These are phyloP conservation scores for Cicer cuneatum DNA, from an alignment of 306 rosid genomes.

Conservation along the genomic window DNA sequence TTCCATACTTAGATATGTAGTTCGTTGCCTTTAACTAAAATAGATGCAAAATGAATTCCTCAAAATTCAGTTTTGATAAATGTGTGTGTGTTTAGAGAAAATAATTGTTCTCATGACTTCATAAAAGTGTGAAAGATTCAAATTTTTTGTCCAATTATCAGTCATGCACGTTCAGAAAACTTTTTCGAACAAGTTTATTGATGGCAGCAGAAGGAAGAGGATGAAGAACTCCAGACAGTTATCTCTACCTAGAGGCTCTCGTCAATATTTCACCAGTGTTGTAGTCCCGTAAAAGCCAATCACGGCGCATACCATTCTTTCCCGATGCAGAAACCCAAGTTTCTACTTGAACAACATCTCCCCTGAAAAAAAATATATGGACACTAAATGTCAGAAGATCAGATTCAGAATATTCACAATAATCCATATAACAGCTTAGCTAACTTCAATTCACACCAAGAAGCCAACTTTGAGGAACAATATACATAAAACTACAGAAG, in stretches of 20 bases:
- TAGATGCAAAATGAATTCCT: constrained; percentile 14
- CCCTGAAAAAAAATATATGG: constrained; percentile 64
- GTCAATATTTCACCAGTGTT: constrained; percentile 80
- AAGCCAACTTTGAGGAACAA: constrained; percentile 10
- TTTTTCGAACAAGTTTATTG: constrained; percentile 31
- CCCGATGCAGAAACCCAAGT: constrained; percentile 95
- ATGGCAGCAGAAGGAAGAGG: constrained; percentile 27
- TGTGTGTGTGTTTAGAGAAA: neutral
- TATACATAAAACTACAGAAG: constrained; percentile 3
- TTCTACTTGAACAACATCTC: constrained; percentile 95
- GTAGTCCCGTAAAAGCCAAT: constrained; percentile 85
- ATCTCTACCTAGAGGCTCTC: constrained; percentile 86
- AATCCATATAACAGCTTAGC: constrained; percentile 22
- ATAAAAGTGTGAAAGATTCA: constrained; percentile 10
- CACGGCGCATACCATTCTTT: constrained; percentile 98
- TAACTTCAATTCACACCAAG: constrained; percentile 32
- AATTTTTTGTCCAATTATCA: constrained; percentile 10
- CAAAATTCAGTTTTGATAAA: constrained; percentile 7
- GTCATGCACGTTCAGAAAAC: constrained; percentile 29
- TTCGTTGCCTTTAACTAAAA: constrained; percentile 20
- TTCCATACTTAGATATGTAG: constrained; percentile 18
- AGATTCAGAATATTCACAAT: constrained; percentile 25
- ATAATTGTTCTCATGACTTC: neutral
- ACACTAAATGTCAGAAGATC: constrained; percentile 40
- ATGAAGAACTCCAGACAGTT: constrained; percentile 29